Evolutionary conservation across 129 eudicot genomes (phyloP), one percentile per base, ranked within the genome.

Genomic region (Arctium lappa): DNA sequence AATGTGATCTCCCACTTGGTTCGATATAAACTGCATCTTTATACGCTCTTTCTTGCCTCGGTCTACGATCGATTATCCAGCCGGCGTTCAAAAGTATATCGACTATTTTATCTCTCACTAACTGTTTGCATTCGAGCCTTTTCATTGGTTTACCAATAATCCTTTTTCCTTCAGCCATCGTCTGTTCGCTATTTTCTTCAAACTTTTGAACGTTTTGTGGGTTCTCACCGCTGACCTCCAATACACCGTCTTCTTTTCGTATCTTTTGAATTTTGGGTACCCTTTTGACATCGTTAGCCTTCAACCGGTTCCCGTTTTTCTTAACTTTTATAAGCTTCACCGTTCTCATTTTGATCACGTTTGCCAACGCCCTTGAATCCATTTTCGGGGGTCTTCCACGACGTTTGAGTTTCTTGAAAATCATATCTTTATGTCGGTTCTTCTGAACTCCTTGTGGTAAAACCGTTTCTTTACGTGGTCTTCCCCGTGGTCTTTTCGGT

Each of bases 41-140:
- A 74, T 90, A 90, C 5, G 74, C 83, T 88, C 71, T 93, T 53
- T 73, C 72, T 60, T 39, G 81, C 88, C 99, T 89, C 50, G 86
- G 93, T 80, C 90, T 78, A n/a, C 87, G 81, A 10, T 95, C 91
- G 62, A 95, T 63, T 22, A 74, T 83, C 99, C 99, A 95, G 3
- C 99, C 97, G 6, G 93, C 91, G n/a, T 81, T 80, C 44, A 6
- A 22, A 50, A 95, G 87, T 84, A 95, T 88, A n/a, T 66, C 74
- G 29, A 86, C 66, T 31, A 95, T 90, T 82, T 90, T 88, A 27
- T 90, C 87, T 85, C 94, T 87, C 11, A 95, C 38, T 22, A 85
- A 37, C 85, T 90, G 90, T 84, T 85, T 83, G 72, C 81, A 68
- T 75, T 85, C 82, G 38, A 82, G 53, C 9, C 82, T 87, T 6